Evolutionary conservation across 2,329 filamentous ascomycete genomes (phyloP), one percentile per base, ranked within the genome.

Genomic region (Plenodomus biglobosus): DNA sequence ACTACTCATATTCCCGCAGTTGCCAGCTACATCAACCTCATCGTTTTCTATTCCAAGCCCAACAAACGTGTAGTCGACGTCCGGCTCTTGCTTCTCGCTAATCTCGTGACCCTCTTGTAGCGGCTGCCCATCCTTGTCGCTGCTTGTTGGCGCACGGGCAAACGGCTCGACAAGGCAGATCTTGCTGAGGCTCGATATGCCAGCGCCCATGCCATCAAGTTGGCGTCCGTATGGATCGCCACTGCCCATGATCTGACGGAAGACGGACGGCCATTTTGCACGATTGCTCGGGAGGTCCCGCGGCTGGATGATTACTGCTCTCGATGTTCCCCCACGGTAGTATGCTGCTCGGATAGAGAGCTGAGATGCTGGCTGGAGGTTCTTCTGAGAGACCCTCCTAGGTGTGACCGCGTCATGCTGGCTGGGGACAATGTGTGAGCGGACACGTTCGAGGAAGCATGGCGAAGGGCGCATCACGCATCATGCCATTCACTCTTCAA

Each of bases 1-100:
- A 0, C 86, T 87, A 41, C 90, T 82, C 84, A 90, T 86, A 65
- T 90, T 90, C n/a, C 87, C 87, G 64, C 86, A 90, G 59, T 89
- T 90, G 19, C 85, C 83, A 0, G 84, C 82, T 59, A 82, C 79
- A 60, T 90, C 86, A 2, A 90, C 76, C 24, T 75, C 71, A 3
- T 74, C 73, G 56, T 85, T 78, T 43, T 80, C 79, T 44, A 90
- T 80, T 2, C 86, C 86, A 6, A 90, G 74, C 34, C 85, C 83
- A 1, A 86, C 81, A 64, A 90, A 90, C 0, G 86, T 90, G 62
- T 86, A 90, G 50, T 88, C 83, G 11, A 89, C 76, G 54, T 88
- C 81, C 11, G 57, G 21, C 18, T 50, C 44, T 37, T 51, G 35
- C 15, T 50, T 43, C 1, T 52, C 49, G 10, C 20, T 37, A 13